Evolutionary conservation across 2,329 filamentous ascomycete genomes (phyloP).

Genomic region (Aureobasidium sp.): DNA sequence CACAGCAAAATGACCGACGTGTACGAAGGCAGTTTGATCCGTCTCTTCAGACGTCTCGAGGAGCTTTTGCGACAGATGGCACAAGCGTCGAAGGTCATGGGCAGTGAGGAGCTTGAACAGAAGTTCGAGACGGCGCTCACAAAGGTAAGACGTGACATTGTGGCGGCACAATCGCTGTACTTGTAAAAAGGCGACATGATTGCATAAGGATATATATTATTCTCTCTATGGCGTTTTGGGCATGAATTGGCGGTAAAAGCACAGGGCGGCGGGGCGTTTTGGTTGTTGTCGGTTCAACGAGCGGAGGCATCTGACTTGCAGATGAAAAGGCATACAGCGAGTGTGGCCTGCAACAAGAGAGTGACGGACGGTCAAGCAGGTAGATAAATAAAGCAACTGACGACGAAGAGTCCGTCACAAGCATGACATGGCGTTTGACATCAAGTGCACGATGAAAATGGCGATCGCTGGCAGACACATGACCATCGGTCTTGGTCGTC

Average conservation of each 20-base stretch:
- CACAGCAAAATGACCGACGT: conserved; percentile 95
- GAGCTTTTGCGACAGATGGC: conserved; percentile 92
- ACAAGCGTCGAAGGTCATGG: conserved; percentile 95
- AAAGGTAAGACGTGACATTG: conserved; percentile 88
- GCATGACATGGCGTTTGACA: neutral
- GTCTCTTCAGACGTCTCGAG: conserved; percentile 89
- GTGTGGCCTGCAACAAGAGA: neutral
- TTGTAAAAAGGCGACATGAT: conserved; percentile 45
- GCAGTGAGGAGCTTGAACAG: conserved; percentile 82
- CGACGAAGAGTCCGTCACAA: neutral
- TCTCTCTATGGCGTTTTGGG: neutral
- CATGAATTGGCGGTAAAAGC: neutral
- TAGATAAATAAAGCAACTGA: neutral
- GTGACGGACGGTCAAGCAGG: neutral
- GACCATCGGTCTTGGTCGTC: neutral
- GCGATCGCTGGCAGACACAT: neutral
- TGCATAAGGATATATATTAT: neutral
- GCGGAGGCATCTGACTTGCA: neutral
- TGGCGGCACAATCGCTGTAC: conserved; percentile 89
- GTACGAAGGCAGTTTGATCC: conserved; percentile 93
- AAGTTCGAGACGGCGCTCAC: conserved; percentile 84
- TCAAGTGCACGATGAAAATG: neutral
- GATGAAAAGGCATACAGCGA: neutral
- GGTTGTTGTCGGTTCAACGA: conserved; percentile 9
- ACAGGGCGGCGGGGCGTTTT: conserved; percentile 7